Percentiles rank a stretch among this genome's conserved stretches.
phyloP scores from a whole-genome alignment of 371 early-diverging fungal genomes.

The Rhizopus stolonifer region DNA sequence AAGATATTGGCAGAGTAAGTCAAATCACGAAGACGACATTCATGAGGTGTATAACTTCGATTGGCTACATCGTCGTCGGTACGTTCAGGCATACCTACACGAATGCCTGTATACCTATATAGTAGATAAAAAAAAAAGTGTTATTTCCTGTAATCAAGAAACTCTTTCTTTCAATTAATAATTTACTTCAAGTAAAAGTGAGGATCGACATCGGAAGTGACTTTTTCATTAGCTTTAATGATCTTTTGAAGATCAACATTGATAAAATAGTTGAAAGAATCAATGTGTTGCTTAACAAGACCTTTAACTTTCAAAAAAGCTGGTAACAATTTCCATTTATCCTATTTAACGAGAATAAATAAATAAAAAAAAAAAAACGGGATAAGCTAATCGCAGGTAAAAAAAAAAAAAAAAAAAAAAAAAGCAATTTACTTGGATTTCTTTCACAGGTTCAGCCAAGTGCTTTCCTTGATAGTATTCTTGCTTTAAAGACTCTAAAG shows the following conservation, averaged over 20 bases:
- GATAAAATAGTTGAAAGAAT: constrained; percentile 99
- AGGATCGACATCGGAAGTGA: constrained; percentile 99
- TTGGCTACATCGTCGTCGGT: constrained; percentile 77
- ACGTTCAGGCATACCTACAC: constrained; percentile 87
- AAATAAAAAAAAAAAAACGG: background rate
- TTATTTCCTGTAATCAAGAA: background rate
- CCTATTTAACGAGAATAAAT: constrained; percentile 47
- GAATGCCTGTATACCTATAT: constrained; percentile 87
- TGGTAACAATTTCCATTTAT: constrained; percentile 98
- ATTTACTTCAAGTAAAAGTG: constrained; percentile 92
- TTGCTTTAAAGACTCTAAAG: constrained; percentile 40
- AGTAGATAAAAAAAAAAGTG: background rate
- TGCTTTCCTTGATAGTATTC: constrained; percentile 51
- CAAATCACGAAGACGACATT: constrained; percentile 98
- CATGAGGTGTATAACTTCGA: constrained; percentile 92
- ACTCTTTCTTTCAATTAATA: too few relatives aligned
- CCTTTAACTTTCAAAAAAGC: constrained; percentile 98
- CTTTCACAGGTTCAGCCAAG: constrained; percentile 46
- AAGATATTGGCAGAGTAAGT: constrained; percentile 96
- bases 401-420: too few relatives aligned
- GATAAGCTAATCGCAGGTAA: background rate
- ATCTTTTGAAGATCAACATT: constrained; percentile 96
- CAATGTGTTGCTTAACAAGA: constrained; percentile 99
- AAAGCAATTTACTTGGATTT: constrained; percentile 42
- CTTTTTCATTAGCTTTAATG: constrained; percentile 90